Evolutionary conservation across 2,329 filamentous ascomycete genomes (phyloP).

Genomic region (Fusarium algeriense): DNA sequence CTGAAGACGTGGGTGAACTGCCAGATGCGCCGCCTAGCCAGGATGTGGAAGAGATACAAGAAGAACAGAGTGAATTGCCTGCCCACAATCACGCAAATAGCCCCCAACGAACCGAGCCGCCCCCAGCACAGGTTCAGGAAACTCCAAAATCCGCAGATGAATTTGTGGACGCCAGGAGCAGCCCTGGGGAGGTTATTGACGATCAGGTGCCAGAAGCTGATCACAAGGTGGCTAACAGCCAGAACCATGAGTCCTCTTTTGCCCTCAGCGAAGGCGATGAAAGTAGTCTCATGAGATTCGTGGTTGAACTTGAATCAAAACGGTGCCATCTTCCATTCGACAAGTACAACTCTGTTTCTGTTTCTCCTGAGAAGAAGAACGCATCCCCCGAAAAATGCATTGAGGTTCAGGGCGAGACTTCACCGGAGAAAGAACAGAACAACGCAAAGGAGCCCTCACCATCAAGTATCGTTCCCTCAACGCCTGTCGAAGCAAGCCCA

Average conservation of each 20-base stretch:
- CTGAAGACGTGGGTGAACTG: slow-evolving; percentile 7
- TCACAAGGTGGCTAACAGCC: slow-evolving; percentile 14
- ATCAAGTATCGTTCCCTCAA: slow-evolving; percentile 43
- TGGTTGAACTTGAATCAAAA: slow-evolving; percentile 63
- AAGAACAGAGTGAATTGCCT: slow-evolving; percentile 5
- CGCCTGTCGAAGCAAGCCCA: slow-evolving; percentile 28
- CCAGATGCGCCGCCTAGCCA: slow-evolving; percentile 4
- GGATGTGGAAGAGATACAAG: slow-evolving; percentile 12
- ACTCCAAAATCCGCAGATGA: slow-evolving; percentile 59
- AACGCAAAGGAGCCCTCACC: slow-evolving; percentile 16
- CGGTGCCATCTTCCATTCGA: slow-evolving; percentile 48
- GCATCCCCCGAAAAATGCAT: slow-evolving; percentile 34
- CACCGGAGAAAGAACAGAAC: slow-evolving; percentile 34
- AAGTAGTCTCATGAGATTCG: slow-evolving; percentile 61
- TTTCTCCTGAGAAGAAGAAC: slow-evolving; percentile 30
- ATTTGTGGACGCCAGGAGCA: slow-evolving; percentile 64
- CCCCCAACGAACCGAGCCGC: slow-evolving; percentile 35
- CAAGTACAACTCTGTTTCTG: slow-evolving; percentile 30
- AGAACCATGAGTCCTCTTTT: slow-evolving; percentile 53
- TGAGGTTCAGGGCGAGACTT: slow-evolving; percentile 37
- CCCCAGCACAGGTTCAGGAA: slow-evolving; percentile 43
- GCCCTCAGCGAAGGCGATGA: slow-evolving; percentile 61
- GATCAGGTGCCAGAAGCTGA: slow-evolving; percentile 7
- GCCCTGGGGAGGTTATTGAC: slow-evolving; percentile 50
- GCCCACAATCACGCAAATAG: slow-evolving; percentile 18